These are phyloP conservation scores for Beauveria sp. DNA, from an alignment of 2,329 filamentous ascomycete genomes.

Conservation along the genomic window DNA sequence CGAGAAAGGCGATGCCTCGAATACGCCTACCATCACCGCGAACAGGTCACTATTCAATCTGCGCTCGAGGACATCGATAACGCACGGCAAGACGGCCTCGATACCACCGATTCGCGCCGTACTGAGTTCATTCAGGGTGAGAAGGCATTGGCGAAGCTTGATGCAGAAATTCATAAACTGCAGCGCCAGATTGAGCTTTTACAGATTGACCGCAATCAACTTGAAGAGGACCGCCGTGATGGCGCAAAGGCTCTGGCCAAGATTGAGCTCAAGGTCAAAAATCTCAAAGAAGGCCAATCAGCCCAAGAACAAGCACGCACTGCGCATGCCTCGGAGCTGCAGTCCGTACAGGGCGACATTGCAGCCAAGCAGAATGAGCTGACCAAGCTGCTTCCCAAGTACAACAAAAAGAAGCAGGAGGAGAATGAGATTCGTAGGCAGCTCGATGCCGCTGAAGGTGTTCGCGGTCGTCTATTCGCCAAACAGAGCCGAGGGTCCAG, in stretches of 20 bases:
- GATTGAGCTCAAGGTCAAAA: slow-evolving; percentile 76
- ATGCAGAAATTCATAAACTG: slow-evolving; percentile 70
- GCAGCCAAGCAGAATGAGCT: slow-evolving; percentile 70
- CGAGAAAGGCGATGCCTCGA: slow-evolving; percentile 85
- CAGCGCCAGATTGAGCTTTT: slow-evolving; percentile 79
- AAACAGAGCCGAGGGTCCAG: slow-evolving; percentile 87
- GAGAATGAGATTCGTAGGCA: slow-evolving; percentile 65
- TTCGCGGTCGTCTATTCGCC: slow-evolving; percentile 71
- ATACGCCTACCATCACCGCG: slow-evolving; percentile 87
- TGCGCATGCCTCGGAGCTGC: slow-evolving; percentile 64
- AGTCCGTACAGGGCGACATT: slow-evolving; percentile 67
- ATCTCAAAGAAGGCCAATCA: slow-evolving; percentile 73
- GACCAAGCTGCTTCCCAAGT: slow-evolving; percentile 65
- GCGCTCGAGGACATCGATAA: slow-evolving; percentile 79
- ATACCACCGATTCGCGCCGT: slow-evolving; percentile 75
- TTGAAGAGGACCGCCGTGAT: slow-evolving; percentile 85
- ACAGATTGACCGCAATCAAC: slow-evolving; percentile 74
- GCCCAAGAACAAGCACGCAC: slow-evolving; percentile 65
- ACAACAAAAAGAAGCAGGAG: slow-evolving; percentile 64
- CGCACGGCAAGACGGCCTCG: slow-evolving; percentile 71
- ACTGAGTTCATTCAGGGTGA: slow-evolving; percentile 71
- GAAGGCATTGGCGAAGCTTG: slow-evolving; percentile 67
- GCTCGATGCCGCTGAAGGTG: slow-evolving; percentile 68
- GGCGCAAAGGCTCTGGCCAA: slow-evolving; percentile 74
- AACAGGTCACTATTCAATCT: slow-evolving; percentile 71